Percentiles rank a stretch among this genome's conserved stretches.
phyloP scores from a whole-genome alignment of 208 protist species.

The Wallacemonas sp. region DNA sequence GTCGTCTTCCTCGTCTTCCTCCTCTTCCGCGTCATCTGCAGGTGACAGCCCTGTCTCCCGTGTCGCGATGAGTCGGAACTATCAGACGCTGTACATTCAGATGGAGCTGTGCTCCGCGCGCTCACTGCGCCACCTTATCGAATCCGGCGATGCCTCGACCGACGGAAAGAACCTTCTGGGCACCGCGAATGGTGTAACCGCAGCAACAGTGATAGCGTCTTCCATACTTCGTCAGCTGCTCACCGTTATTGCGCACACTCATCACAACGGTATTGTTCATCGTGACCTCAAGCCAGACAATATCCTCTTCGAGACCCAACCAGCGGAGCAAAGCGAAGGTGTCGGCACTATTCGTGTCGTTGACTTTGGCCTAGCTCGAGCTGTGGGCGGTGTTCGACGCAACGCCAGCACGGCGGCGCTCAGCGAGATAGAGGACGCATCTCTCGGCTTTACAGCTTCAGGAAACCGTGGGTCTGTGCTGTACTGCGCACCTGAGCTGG shows the following conservation, averaged over 20 bases:
- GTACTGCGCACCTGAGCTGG: constrained; percentile 84
- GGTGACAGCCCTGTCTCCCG: not conserved
- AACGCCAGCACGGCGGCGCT: constrained; percentile 31
- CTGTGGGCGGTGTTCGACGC: constrained; percentile 48
- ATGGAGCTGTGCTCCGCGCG: constrained; percentile 85
- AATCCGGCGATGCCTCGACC: constrained; percentile 45
- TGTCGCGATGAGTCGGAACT: not conserved
- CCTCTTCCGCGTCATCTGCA: not conserved
- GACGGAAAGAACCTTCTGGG: constrained; percentile 49
- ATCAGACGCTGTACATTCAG: constrained; percentile 86
- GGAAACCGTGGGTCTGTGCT: constrained; percentile 76
- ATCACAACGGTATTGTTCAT: constrained; percentile 74
- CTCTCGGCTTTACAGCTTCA: constrained; percentile 22
- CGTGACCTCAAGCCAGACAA: constrained; percentile 87
- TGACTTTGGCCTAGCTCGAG: constrained; percentile 80
- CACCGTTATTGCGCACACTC: constrained; percentile 70
- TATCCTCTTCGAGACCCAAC: constrained; percentile 72
- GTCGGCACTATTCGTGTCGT: constrained; percentile 77
- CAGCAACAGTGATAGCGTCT: constrained; percentile 15
- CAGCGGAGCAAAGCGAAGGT: constrained; percentile 34
- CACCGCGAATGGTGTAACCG: not conserved
- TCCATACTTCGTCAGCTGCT: constrained; percentile 79
- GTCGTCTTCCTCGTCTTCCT: constrained; percentile 2
- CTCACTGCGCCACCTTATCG: constrained; percentile 76
- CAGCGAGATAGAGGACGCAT: not conserved